Conservation (phyloP, 345 rosid genomes). For the Brassica rapa region DNA sequence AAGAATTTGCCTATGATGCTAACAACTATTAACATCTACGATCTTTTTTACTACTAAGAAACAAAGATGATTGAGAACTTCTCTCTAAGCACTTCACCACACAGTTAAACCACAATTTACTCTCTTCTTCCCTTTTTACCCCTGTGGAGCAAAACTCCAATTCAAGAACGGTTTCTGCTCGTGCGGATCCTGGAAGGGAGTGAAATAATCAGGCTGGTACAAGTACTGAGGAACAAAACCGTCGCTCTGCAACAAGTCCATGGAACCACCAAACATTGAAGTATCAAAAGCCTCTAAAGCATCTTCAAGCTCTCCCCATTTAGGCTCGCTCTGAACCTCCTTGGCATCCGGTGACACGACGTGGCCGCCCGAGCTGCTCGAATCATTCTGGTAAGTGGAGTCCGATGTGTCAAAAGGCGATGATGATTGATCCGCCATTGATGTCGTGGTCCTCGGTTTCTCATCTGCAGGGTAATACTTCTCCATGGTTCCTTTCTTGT, state of each 20-base stretch:
- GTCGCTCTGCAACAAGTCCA: slow-evolving; percentile 53
- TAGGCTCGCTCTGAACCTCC: slow-evolving; percentile 70
- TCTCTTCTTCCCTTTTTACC: not conserved
- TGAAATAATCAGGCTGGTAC: slow-evolving; percentile 45
- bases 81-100: slow-evolving; percentile 10
- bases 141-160: slow-evolving; percentile 37
- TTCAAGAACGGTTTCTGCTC: slow-evolving; percentile 42
- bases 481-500: slow-evolving; percentile 83
- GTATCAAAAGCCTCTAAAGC: slow-evolving; percentile 38
- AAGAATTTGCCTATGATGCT: slow-evolving; percentile 41
- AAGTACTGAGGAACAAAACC: slow-evolving; percentile 53
- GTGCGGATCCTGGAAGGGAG: slow-evolving; percentile 28
- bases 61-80: slow-evolving; percentile 11
- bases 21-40: slow-evolving; percentile 37
- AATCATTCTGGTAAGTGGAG: slow-evolving; percentile 62
- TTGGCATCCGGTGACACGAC: slow-evolving; percentile 59
- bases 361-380: slow-evolving; percentile 82
- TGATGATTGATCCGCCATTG: slow-evolving; percentile 25
- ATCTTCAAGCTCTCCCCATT: slow-evolving; percentile 45
- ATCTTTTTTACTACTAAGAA: slow-evolving; percentile 27
- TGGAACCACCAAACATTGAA: slow-evolving; percentile 41
- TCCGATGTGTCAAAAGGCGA: slow-evolving; percentile 58
- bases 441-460: slow-evolving; percentile 30
- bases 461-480: slow-evolving; percentile 41
- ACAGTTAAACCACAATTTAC: not conserved